Evolutionary conservation across 148 eudicot genomes (phyloP), one percentile per base, ranked within the genome.

Genomic region (Rhododendron simsii): DNA sequence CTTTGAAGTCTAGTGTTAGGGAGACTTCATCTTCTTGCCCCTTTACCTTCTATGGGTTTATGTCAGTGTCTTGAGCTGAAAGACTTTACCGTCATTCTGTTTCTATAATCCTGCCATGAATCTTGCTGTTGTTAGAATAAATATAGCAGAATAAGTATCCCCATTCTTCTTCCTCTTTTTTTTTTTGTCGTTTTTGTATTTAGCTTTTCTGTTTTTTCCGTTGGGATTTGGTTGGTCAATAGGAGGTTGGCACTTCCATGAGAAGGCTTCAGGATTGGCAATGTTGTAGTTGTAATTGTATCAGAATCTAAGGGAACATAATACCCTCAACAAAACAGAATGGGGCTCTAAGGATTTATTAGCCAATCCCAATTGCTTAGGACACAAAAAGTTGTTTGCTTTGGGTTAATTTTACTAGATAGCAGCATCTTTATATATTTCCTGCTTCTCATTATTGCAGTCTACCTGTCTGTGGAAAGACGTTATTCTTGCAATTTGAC

Each of bases 171-270:
- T 37, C 10, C 20, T 82, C 6, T 47, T 12, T 26, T 45, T 16
- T 37, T 67, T 20, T n/a, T 44, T 26, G 53, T 6, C 76, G 13
- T 82, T 83, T 63, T 41, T 10, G 35, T 47, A 48, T 84, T 16
- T 28, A 71, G 61, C 45, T 69, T 39, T 83, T 39, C 78, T 61
- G 65, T 53, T 82, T 45, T 55, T 41, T 37, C n/a, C 41, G 3
- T 53, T 53, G 81, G 81, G 50, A 55, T n/a, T 84, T 84, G 65
- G 8, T 10, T 74, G 69, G 81, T n/a, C 41, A 71, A 84, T 18
- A 23, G 26, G 69, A 6, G 44, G 50, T 15, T 73, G 67, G 48
- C 20, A 53, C 10, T 75, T 74, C 47, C 69, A 84, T 73, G 45
- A 71, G 4, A 30, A 59, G 50, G 30, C 35, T 57, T 81, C 73